phyloP scores from a whole-genome alignment of 768 basidiomycete genomes.

The Rhizopogon salebrosus region DNA sequence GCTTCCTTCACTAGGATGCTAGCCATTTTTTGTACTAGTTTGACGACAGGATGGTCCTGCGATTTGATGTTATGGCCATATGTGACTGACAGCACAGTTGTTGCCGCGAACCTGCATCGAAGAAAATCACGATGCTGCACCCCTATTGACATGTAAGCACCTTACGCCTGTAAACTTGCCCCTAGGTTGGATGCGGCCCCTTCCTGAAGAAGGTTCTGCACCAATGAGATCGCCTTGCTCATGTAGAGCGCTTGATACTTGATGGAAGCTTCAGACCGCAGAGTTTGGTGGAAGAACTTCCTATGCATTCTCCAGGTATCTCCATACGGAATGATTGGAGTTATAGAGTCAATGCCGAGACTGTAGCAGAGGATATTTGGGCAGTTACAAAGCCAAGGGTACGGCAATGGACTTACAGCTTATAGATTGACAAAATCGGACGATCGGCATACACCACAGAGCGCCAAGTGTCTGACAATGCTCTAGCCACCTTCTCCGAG shows the following conservation, averaged over 20 bases:
- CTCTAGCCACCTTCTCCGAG: constrained; percentile 4
- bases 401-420: too few species aligned
- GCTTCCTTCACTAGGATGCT: background rate
- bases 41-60: constrained; percentile 4
- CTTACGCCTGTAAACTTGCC: constrained; percentile 3
- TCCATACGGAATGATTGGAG: constrained; percentile 10
- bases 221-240: too few species aligned
- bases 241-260: too few species aligned
- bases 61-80: constrained; percentile 3
- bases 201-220: too few species aligned
- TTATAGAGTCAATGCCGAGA: constrained; percentile 7
- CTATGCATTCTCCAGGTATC: too few species aligned
- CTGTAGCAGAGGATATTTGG: background rate
- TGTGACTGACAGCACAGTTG: background rate
- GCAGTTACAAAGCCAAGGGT: background rate
- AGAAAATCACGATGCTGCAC: background rate
- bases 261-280: too few species aligned
- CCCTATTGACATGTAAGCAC: background rate
- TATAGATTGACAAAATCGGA: too few species aligned
- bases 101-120: background rate
- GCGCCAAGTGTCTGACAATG: constrained; percentile 7
- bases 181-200: background rate
- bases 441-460: background rate
- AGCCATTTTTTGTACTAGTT: background rate
- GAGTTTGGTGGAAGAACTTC: too few species aligned